Evolutionary conservation across 192 early-diverging fungal species (phyloP).

Genomic region (Coemansia guatemalensis): DNA sequence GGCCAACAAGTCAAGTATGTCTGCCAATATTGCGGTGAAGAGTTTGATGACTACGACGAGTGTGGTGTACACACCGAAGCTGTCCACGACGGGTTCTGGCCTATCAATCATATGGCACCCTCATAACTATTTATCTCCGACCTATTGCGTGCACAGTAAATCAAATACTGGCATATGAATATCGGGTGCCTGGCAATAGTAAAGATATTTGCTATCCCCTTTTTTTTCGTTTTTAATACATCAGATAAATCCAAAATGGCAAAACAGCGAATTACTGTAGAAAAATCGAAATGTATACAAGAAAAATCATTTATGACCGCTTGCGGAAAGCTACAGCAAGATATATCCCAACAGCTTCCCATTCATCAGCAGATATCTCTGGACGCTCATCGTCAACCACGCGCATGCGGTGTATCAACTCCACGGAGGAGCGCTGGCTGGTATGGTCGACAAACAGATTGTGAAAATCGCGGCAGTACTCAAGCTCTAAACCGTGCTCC

Average conservation of each 20-base stretch:
- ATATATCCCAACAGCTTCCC: slow-evolving; percentile 82
- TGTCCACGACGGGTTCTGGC: slow-evolving; percentile 13
- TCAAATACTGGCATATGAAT: no score
- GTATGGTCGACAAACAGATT: slow-evolving; percentile 70
- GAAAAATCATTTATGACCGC: slow-evolving; percentile 37
- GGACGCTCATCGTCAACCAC: slow-evolving; percentile 70
- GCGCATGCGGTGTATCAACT: slow-evolving; percentile 77
- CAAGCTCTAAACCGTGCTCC: slow-evolving; percentile 78
- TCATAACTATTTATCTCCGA: slow-evolving; percentile 42
- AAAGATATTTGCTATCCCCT: background rate
- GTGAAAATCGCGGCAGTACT: slow-evolving; percentile 80
- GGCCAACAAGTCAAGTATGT: slow-evolving; percentile 5
- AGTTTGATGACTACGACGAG: slow-evolving; percentile 13
- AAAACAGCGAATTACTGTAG: no score
- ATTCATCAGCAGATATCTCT: slow-evolving; percentile 77
- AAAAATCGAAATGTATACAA: background rate
- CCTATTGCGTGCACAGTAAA: no score
- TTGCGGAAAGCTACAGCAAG: slow-evolving; percentile 35
- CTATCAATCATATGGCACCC: slow-evolving; percentile 40
- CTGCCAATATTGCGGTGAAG: slow-evolving; percentile 10
- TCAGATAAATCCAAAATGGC: no score
- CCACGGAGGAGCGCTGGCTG: slow-evolving; percentile 53
- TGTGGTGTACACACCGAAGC: slow-evolving; percentile 51
- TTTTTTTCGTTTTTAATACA: background rate
- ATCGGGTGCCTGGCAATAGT: background rate